A percentile compares a stretch with the other conserved stretches of the same genome.
These are phyloP conservation scores for Alternaria ethzedia DNA, from an alignment of 2,329 filamentous ascomycete species.

Conservation along the genomic window DNA sequence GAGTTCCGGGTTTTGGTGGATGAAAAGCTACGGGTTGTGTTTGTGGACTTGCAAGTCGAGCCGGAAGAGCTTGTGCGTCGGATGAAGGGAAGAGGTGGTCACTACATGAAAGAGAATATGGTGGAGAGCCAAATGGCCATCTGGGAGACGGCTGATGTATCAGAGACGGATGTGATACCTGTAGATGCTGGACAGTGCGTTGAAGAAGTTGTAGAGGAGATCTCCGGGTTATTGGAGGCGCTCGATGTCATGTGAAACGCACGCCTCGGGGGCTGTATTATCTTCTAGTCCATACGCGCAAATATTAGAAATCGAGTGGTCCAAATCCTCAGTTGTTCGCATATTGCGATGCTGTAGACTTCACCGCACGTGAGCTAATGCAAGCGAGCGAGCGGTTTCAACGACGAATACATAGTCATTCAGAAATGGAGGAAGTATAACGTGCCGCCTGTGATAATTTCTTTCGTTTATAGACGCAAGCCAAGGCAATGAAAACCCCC, in stretches of 20 bases:
- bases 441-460: neutral
- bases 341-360: neutral
- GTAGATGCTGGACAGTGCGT: slow-evolving; percentile 21
- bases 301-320: neutral
- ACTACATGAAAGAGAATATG: slow-evolving; percentile 50
- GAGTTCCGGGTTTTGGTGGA: slow-evolving; percentile 31
- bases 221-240: neutral
- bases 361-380: neutral
- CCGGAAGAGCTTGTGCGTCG: slow-evolving; percentile 39
- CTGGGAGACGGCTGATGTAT: slow-evolving; percentile 34
- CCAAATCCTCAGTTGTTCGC: neutral
- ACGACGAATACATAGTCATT: neutral
- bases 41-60: slow-evolving; percentile 48
- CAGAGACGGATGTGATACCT: slow-evolving; percentile 49
- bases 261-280: neutral
- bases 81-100: slow-evolving; percentile 33
- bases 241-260: neutral
- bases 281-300: neutral
- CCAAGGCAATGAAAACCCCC: neutral
- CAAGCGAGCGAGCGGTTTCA: neutral
- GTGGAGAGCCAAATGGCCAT: slow-evolving; percentile 44
- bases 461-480: neutral
- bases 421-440: neutral
- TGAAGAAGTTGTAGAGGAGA: slow-evolving; percentile 1
- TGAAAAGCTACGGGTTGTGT: slow-evolving; percentile 30